Base-by-base conservation (phyloP, 2,329 filamentous ascomycete genomes). In the Alternaria gaisen region DNA sequence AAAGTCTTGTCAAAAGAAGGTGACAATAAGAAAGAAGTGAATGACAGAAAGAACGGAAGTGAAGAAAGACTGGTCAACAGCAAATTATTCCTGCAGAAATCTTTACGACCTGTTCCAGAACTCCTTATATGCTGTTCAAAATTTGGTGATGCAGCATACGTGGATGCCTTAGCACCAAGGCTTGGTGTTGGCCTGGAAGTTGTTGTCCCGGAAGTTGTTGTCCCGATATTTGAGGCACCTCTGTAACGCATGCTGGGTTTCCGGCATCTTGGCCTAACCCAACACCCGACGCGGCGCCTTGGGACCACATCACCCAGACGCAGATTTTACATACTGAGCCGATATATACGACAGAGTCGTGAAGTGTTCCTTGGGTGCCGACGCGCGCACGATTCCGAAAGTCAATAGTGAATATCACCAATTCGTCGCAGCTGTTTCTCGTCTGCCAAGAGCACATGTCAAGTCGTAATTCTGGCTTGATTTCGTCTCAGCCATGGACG, bases 21-120 rank as follows among this genome's bases (percentile, higher is more conserved):
- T 26, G 50, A 38, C 28, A 54, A 24, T 56, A 48, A 38, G 58
- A 44, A 40, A 42, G 63, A 62, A 64, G 61, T 60, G 53, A 69
- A 64, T 36, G 66, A 51, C 56, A 46, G 58, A 58, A 56, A 53
- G 43, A 54, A 20, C 11, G 46, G 22, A 20, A 14, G 16, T 26
- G 67, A 66, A 64, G 62, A 60, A 60, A 66, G 40, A 70, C 69
- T 70, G 69, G 60, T 72, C 68, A 70, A 72, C 69, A 72, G 69
- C 56, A 38, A 41, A 56, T 61, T 54, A 62, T 58, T 65, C 63
- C 64, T 68, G 51, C 46, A n/a, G 16, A 59, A 18, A 7, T 30
- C 3, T 20, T 22, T 5, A 24, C 41, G 11, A 44, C 30, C 10
- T 41, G 1, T 5, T 18, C 53, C n/a, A 2, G 16, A 8, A 28